These are phyloP conservation scores for Hypoxylon rubiginosum DNA, from an alignment of 2,329 filamentous ascomycete genomes.

Conservation along the genomic window DNA sequence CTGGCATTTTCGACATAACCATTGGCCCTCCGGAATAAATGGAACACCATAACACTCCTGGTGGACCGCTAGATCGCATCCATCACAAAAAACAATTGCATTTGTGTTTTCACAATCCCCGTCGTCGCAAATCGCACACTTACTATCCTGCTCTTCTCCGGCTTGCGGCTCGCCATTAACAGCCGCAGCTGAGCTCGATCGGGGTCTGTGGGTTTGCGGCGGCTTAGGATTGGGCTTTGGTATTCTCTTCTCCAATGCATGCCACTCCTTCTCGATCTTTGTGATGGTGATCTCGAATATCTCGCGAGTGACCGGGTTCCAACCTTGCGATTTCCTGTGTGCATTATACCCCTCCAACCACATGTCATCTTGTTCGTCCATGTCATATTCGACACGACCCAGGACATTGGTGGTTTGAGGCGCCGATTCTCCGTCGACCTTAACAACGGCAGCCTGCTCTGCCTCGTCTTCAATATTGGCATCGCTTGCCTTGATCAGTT, in stretches of 20 bases:
- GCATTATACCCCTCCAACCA: conserved; percentile 91
- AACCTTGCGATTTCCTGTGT: conserved; percentile 78
- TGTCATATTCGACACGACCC: conserved; percentile 96
- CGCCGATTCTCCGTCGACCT: conserved; percentile 69
- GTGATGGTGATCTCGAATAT: conserved; percentile 98
- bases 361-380: conserved; percentile 99
- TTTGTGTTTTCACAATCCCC: conserved; percentile 99
- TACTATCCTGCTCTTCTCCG: conserved; percentile 95
- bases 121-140: conserved; percentile 97
- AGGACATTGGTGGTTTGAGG: conserved; percentile 65
- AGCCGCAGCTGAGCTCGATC: conserved; percentile 93
- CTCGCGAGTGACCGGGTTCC: conserved; percentile 89
- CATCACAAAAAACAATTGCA: conserved; percentile 98
- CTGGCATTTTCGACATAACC: conserved; percentile 97
- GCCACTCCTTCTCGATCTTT: conserved; percentile 99
- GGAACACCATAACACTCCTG: conserved; percentile 99
- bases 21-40: conserved; percentile 98
- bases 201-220: conserved; percentile 90
- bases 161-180: conserved; percentile 92
- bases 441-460: conserved; percentile 61
- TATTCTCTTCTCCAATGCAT: conserved; percentile 94
- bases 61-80: conserved; percentile 96
- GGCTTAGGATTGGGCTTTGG: conserved; percentile 97
- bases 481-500: conserved; percentile 75
- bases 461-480: conserved; percentile 70